These are phyloP conservation scores for Mycocentrospora acerina DNA, from an alignment of 2,329 filamentous ascomycete genomes.

Conservation along the genomic window DNA sequence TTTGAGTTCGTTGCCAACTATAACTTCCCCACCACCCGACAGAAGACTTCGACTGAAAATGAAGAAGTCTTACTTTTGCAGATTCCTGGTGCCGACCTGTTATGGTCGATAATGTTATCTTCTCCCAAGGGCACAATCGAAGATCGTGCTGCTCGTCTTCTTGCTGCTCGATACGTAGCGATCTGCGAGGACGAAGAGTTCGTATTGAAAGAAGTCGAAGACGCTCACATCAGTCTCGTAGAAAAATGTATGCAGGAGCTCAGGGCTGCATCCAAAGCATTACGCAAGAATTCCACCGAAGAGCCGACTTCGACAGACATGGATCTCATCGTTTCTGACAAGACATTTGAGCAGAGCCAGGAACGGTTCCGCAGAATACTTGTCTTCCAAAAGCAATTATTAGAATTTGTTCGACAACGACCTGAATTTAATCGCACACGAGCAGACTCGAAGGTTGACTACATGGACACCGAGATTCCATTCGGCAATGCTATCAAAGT, in stretches of 20 bases:
- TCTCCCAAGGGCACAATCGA: constrained; percentile 68
- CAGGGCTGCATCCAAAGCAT: constrained; percentile 18
- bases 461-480: constrained; percentile 49
- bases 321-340: constrained; percentile 14
- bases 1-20: constrained; percentile 63
- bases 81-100: constrained; percentile 62
- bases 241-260: constrained; percentile 71
- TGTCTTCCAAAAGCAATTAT: constrained; percentile 37
- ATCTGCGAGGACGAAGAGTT: constrained; percentile 39
- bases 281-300: constrained; percentile 8
- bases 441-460: constrained; percentile 39
- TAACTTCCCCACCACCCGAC: constrained; percentile 22
- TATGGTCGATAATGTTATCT: constrained; percentile 81
- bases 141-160: constrained; percentile 64
- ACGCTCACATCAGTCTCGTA: constrained; percentile 69
- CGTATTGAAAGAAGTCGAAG: constrained; percentile 51
- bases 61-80: constrained; percentile 44
- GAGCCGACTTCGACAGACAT: constrained; percentile 5
- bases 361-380: constrained; percentile 35
- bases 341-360: constrained; percentile 31
- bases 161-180: constrained; percentile 74
- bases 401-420: constrained; percentile 32
- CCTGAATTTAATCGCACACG: constrained; percentile 34
- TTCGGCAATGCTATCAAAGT: constrained; percentile 67
- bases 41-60: constrained; percentile 15